Conservation (phyloP, 345 rosid genomes). For the Noccaea bulbosa region DNA sequence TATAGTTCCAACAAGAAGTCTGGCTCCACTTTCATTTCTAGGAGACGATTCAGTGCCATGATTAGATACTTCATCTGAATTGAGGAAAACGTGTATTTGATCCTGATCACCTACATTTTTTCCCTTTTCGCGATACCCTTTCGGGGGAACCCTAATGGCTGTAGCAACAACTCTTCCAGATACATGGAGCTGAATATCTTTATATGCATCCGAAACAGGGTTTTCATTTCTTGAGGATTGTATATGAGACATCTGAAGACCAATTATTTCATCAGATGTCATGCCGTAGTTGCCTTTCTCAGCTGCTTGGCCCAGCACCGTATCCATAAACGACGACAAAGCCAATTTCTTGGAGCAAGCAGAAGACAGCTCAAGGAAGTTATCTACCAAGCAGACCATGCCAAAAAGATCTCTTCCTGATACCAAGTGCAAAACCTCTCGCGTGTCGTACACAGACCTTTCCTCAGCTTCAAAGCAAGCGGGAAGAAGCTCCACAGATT, state of each 20-base stretch:
- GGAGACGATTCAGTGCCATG: slow-evolving; percentile 35
- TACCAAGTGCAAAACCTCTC: slow-evolving; percentile 87
- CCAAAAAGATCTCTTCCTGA: slow-evolving; percentile 94
- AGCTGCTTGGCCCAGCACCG: slow-evolving; percentile 33
- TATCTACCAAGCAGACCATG: slow-evolving; percentile 70
- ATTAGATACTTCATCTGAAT: slow-evolving; percentile 45
- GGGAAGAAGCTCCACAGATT: slow-evolving; percentile 82
- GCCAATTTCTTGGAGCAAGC: slow-evolving; percentile 50
- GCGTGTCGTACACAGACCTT: slow-evolving; percentile 74
- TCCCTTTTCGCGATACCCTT: slow-evolving; percentile 45
- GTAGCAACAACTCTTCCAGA: slow-evolving; percentile 78
- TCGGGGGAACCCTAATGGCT: slow-evolving; percentile 75
- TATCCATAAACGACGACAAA: slow-evolving; percentile 43
- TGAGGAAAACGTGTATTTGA: slow-evolving; percentile 75
- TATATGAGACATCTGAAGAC: slow-evolving; percentile 42
- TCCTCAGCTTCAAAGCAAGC: slow-evolving; percentile 96
- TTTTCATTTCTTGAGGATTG: slow-evolving; percentile 38
- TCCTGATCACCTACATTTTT: slow-evolving; percentile 58
- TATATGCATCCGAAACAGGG: slow-evolving; percentile 69
- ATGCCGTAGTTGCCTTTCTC: slow-evolving; percentile 42
- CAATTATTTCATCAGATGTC: slow-evolving; percentile 37
- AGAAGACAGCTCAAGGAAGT: slow-evolving; percentile 56
- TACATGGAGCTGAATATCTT: slow-evolving; percentile 78
- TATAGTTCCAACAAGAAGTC: slow-evolving; percentile 69
- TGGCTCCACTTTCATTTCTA: slow-evolving; percentile 43